phyloP scores from a whole-genome alignment of 2,329 filamentous ascomycete genomes.

The Didymella exigua region DNA sequence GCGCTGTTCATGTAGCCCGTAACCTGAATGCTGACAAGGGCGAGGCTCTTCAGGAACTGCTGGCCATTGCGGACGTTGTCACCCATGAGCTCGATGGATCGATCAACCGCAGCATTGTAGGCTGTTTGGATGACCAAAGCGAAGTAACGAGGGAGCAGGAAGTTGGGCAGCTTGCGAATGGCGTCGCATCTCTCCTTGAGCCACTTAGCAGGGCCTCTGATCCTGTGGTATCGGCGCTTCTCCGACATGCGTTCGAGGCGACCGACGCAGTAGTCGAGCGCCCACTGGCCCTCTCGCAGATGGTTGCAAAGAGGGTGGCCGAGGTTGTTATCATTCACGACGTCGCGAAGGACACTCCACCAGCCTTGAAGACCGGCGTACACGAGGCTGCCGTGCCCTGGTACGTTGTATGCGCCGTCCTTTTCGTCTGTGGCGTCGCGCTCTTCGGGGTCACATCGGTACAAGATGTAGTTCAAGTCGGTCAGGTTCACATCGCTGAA shows the following conservation, averaged over 20 bases:
- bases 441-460: slow-evolving; percentile 89
- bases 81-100: slow-evolving; percentile 78
- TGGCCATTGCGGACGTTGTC: slow-evolving; percentile 79
- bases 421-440: slow-evolving; percentile 76
- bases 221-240: slow-evolving; percentile 64
- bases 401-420: slow-evolving; percentile 89
- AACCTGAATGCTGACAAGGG: slow-evolving; percentile 90
- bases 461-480: slow-evolving; percentile 90
- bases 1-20: slow-evolving; percentile 88
- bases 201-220: slow-evolving; percentile 75
- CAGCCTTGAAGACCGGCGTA: slow-evolving; percentile 98
- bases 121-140: slow-evolving; percentile 85
- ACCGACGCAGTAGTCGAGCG: slow-evolving; percentile 82
- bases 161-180: slow-evolving; percentile 82
- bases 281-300: slow-evolving; percentile 88
- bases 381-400: slow-evolving; percentile 80
- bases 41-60: slow-evolving; percentile 84
- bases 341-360: slow-evolving; percentile 88
- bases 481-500: slow-evolving; percentile 76
- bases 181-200: slow-evolving; percentile 83
- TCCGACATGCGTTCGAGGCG: slow-evolving; percentile 76
- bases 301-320: slow-evolving; percentile 94
- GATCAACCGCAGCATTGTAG: slow-evolving; percentile 81
- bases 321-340: slow-evolving; percentile 87
- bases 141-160: slow-evolving; percentile 91